A percentile compares a stretch with the other conserved stretches of the same genome.
These are phyloP conservation scores for Globisporangium abappressorium DNA, from an alignment of 352 stramenopile species.

Conservation along the genomic window DNA sequence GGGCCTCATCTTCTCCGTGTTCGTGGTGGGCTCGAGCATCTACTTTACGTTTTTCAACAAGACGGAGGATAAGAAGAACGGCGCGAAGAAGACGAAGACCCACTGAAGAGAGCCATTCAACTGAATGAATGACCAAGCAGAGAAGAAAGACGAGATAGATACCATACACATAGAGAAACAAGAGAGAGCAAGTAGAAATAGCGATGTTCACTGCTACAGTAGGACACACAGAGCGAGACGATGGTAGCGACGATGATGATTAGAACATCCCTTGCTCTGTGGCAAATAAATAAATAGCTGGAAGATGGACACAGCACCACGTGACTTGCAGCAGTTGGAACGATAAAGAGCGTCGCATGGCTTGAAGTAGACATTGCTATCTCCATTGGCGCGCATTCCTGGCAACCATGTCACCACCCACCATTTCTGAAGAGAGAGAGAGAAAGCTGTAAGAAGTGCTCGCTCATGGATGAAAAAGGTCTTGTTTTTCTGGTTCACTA, in stretches of 20 bases:
- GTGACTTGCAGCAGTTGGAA: neutral
- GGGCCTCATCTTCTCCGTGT: slow-evolving; percentile 66
- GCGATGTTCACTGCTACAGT: neutral
- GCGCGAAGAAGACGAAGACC: slow-evolving; percentile 15
- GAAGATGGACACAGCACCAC: neutral
- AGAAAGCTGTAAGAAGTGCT: neutral
- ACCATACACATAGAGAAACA: slow-evolving; percentile 10
- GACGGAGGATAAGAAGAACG: slow-evolving; percentile 24
- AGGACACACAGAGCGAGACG: neutral
- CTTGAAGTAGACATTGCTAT: neutral
- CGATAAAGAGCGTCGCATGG: neutral
- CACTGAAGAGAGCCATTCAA: slow-evolving; percentile 10
- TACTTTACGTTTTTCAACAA: slow-evolving; percentile 85
- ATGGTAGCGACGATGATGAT: neutral
- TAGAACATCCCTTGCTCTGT: neutral
- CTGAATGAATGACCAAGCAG: neutral
- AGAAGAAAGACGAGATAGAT: neutral
- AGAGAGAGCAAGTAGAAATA: neutral
- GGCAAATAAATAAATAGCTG: neutral
- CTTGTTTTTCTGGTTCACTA: neutral
- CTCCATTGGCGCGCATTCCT: neutral
- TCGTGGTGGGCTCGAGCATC: slow-evolving; percentile 74
- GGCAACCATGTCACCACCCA: neutral
- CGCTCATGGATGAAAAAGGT: neutral
- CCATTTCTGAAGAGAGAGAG: neutral